Conservation (phyloP, 768 basidiomycete genomes). For the Trametes villosa region DNA sequence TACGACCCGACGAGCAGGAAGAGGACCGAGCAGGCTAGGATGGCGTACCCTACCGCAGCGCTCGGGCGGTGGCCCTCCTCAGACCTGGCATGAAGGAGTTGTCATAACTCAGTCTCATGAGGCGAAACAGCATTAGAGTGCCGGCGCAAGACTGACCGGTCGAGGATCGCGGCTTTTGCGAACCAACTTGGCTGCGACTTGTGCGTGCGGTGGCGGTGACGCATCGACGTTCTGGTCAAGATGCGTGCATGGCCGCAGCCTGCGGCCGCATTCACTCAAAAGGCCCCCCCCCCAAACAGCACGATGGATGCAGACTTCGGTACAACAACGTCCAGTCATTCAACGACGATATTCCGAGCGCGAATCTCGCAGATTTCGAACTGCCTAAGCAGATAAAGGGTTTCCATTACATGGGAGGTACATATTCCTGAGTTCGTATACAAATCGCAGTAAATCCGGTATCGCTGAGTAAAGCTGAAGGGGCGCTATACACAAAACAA, state of each 20-base stretch:
- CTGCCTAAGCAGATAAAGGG: not conserved
- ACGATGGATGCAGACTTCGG: too few relatives aligned
- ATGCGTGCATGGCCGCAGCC: not conserved
- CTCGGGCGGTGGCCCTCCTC: slow-evolving; percentile 21
- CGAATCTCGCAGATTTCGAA: not conserved
- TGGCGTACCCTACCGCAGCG: slow-evolving; percentile 45
- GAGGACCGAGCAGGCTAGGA: slow-evolving; percentile 49
- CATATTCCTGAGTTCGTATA: slow-evolving; percentile 16
- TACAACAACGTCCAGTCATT: not conserved
- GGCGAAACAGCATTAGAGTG: not conserved
- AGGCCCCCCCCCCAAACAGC: too few relatives aligned
- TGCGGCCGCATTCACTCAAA: too few relatives aligned
- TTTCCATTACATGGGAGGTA: slow-evolving; percentile 12
- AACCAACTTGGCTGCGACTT: slow-evolving; percentile 21
- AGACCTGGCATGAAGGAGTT: not conserved
- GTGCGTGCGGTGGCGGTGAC: slow-evolving; percentile 19
- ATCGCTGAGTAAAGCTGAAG: not conserved
- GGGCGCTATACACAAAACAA: slow-evolving; percentile 9
- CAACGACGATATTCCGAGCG: not conserved
- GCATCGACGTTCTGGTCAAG: slow-evolving; percentile 18
- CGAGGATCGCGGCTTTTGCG: slow-evolving; percentile 6
- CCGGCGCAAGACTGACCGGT: slow-evolving; percentile 3
- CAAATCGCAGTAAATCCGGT: slow-evolving; percentile 4
- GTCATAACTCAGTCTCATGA: not conserved
- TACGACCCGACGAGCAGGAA: slow-evolving; percentile 66